Evolutionary conservation across 768 basidiomycete species (phyloP).

Genomic region (Trametes meyenii): DNA sequence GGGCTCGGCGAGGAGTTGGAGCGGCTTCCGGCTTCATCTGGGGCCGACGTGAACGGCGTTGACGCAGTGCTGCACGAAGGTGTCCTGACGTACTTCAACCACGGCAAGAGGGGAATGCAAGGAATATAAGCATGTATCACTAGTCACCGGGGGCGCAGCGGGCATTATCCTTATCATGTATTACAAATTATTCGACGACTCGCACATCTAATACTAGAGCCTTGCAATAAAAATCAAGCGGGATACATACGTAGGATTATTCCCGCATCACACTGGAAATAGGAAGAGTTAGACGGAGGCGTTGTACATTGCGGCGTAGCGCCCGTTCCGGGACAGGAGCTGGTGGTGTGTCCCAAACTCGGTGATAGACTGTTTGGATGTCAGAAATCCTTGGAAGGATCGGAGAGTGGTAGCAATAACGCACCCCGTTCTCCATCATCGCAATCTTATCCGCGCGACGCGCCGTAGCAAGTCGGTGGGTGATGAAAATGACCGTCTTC

Average conservation of each 20-base stretch:
- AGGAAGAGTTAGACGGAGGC: constrained; percentile 55
- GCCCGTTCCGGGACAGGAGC: constrained; percentile 57
- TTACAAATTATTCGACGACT: constrained; percentile 14
- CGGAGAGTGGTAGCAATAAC: constrained; percentile 23
- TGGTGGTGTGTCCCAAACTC: constrained; percentile 80
- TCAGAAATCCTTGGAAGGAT: neutral
- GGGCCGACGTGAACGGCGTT: constrained; percentile 51
- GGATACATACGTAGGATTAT: neutral
- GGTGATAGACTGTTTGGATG: constrained; percentile 55
- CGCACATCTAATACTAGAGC: constrained; percentile 5
- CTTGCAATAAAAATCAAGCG: neutral
- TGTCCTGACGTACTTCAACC: constrained; percentile 68
- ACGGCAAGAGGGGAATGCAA: constrained; percentile 43
- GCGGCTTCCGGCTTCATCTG: constrained; percentile 37
- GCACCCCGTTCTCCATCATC: constrained; percentile 78
- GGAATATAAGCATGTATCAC: constrained; percentile 19
- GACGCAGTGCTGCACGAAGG: constrained; percentile 73
- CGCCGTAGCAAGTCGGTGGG: constrained; percentile 79
- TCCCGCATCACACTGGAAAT: neutral
- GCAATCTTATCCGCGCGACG: constrained; percentile 85
- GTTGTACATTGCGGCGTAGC: constrained; percentile 70
- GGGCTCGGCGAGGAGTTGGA: constrained; percentile 54
- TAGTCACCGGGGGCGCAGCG: constrained; percentile 2
- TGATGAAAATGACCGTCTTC: constrained; percentile 83
- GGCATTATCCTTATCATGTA: constrained; percentile 20